Percentiles rank a stretch among this genome's conserved stretches.
Evolutionary conservation across 2,329 filamentous ascomycete genomes (phyloP).

Genomic region (Ascosphaera aggregata): DNA sequence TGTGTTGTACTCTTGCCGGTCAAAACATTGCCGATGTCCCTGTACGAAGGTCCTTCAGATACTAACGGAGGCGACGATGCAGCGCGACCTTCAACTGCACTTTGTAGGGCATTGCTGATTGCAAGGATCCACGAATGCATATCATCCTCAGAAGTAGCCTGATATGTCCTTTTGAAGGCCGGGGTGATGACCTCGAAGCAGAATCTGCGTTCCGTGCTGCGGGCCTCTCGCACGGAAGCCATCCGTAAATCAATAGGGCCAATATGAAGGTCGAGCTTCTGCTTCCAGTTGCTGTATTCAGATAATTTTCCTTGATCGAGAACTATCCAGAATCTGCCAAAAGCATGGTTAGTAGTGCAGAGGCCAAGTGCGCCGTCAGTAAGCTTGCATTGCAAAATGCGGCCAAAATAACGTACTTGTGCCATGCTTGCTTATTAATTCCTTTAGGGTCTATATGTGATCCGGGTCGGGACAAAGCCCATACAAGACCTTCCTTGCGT

Average conservation of each 20-base stretch:
- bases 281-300: conserved; percentile 99
- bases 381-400: neutral
- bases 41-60: conserved; percentile 38
- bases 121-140: conserved; percentile 93
- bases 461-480: conserved; percentile 80
- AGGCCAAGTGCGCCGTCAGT: neutral
- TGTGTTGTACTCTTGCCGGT: conserved; percentile 63
- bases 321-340: conserved; percentile 79
- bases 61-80: conserved; percentile 22
- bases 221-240: conserved; percentile 87
- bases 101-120: conserved; percentile 93
- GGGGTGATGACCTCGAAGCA: conserved; percentile 98
- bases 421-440: conserved; percentile 93
- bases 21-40: conserved; percentile 79
- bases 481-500: conserved; percentile 80
- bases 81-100: conserved; percentile 63
- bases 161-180: conserved; percentile 85
- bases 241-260: conserved; percentile 93
- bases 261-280: conserved; percentile 88
- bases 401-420: conserved; percentile 46
- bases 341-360: conserved; percentile 4
- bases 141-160: conserved; percentile 92
- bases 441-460: conserved; percentile 90
- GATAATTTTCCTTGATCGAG: conserved; percentile 90
- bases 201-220: conserved; percentile 82